Base-by-base conservation (phyloP, 495 filamentous ascomycete species). In the Trichoderma virens region DNA sequence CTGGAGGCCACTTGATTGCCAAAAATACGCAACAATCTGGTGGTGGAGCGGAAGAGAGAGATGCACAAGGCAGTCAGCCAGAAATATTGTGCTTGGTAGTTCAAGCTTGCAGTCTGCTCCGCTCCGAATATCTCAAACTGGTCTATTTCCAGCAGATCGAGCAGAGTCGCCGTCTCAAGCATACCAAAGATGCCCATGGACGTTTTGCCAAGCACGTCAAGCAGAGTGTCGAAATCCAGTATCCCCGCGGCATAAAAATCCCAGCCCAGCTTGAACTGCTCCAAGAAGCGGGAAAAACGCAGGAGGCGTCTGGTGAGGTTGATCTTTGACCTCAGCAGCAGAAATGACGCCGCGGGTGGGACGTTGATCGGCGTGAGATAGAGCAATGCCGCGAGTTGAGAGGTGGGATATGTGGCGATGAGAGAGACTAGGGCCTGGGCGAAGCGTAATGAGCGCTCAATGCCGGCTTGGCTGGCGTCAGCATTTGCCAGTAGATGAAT, bases 371-470 rank as follows among this genome's bases (percentile, higher is more conserved):
- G 14, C 11, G 20, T 41, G 31, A 60, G 25, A 45, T 70, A 66
- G 56, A 71, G 69, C 51, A 66, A 67, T 7, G 69, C 39, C 23
- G 69, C 69, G 41, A 70, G 67, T 47, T 20, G 16, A 23, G 43
- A 20, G 23, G 74, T 60, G 13, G 74, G 66, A 62, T 79, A 77
- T 20, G 73, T 76, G 5, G 76, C 70, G 27, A 79, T 72, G 65
- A 86, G 79, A 62, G 83, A 81, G 8, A 77, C 70, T 31, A 82
- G 35, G 41, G 83, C 71, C 71, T 90, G 86, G 65, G 88, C 68
- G 63, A 86, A 72, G 45, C 86, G 85, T 66, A 89, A 78, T 45
- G 80, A 83, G 65, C 85, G 83, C 67, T 90, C 87, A 16, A 89
- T 77, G 5, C 86, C 87, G 60, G 70, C 82, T 83, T 51, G 43